Evolutionary conservation across 2,329 filamentous ascomycete species (phyloP).

Genomic region (Pestalotiopsis sp.): DNA sequence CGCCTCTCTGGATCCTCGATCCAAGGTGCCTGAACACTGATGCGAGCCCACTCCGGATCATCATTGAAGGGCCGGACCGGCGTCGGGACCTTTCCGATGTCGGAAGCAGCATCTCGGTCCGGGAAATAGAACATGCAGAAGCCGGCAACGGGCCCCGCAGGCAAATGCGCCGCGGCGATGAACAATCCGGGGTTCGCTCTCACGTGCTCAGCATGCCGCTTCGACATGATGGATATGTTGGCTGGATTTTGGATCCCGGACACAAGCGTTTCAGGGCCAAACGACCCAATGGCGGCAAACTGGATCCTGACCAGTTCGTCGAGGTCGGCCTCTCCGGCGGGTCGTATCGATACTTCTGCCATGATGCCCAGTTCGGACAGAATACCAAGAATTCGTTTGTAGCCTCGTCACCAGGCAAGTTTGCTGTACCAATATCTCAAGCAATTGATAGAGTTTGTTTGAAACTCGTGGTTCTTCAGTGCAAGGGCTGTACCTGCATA

Average conservation of each 20-base stretch:
- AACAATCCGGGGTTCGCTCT: not conserved
- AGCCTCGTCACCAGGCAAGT: not conserved
- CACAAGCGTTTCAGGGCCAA: not conserved
- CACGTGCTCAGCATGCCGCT: constrained; percentile 5
- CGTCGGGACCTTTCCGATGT: not conserved
- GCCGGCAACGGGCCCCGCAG: not conserved
- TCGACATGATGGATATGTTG: constrained; percentile 2
- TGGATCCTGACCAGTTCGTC: constrained; percentile 4
- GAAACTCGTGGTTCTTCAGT: not conserved
- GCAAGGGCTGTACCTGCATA: not conserved
- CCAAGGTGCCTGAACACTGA: not conserved
- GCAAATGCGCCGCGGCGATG: not conserved
- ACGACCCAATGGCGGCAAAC: constrained; percentile 3
- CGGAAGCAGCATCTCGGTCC: not conserved
- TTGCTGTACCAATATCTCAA: not conserved
- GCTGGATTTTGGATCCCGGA: not conserved
- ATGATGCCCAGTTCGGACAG: not conserved
- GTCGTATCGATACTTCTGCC: not conserved
- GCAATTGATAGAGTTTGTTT: not conserved
- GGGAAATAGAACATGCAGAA: constrained; percentile 11
- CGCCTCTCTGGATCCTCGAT: not conserved
- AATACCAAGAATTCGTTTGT: not conserved
- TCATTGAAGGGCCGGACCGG: not conserved
- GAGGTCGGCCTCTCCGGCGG: not conserved
- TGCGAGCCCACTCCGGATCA: not conserved